A percentile compares a stretch with the other conserved stretches of the same genome.
Evolutionary conservation across 2,329 filamentous ascomycete genomes (phyloP).

Genomic region (Blumeria hordei): DNA sequence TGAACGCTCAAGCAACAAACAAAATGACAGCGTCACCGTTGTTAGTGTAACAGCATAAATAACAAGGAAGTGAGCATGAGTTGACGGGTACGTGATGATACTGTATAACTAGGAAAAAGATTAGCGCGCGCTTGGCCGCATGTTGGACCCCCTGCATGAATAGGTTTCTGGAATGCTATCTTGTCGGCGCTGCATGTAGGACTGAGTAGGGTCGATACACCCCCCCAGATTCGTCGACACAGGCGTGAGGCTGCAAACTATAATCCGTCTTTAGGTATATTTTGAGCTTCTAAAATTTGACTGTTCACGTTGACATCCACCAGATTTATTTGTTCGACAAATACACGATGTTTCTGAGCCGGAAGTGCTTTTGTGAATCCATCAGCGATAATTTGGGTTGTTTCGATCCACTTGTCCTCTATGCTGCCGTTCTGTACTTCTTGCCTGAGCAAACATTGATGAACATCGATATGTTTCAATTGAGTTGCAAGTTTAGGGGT

Average conservation of each 20-base stretch:
- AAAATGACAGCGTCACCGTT: not conserved
- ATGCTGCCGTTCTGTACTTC: slow-evolving; percentile 6
- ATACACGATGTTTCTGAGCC: not conserved
- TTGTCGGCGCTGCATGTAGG: not conserved
- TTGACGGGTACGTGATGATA: not conserved
- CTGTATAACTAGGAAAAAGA: not conserved
- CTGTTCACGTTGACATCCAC: not conserved
- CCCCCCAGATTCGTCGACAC: too few species aligned
- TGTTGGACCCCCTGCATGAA: not conserved
- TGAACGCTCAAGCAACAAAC: not conserved
- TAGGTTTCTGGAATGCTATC: not conserved
- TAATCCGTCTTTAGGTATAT: too few species aligned
- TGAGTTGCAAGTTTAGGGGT: slow-evolving; percentile 4
- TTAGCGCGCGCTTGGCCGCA: not conserved
- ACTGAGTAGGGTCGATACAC: not conserved
- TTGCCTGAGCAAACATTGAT: slow-evolving; percentile 10
- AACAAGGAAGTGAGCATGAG: not conserved
- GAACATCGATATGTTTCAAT: slow-evolving; percentile 11
- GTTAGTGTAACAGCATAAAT: not conserved
- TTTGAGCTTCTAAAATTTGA: not conserved
- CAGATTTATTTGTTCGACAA: not conserved
- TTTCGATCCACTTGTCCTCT: slow-evolving; percentile 7
- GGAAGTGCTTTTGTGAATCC: slow-evolving; percentile 2
- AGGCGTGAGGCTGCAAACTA: too few species aligned
- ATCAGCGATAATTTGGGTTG: slow-evolving; percentile 7